A percentile compares a stretch with the other conserved stretches of the same genome.
These are phyloP conservation scores for Raffaelea arxii DNA, from an alignment of 2,329 filamentous ascomycete genomes.

Conservation along the genomic window DNA sequence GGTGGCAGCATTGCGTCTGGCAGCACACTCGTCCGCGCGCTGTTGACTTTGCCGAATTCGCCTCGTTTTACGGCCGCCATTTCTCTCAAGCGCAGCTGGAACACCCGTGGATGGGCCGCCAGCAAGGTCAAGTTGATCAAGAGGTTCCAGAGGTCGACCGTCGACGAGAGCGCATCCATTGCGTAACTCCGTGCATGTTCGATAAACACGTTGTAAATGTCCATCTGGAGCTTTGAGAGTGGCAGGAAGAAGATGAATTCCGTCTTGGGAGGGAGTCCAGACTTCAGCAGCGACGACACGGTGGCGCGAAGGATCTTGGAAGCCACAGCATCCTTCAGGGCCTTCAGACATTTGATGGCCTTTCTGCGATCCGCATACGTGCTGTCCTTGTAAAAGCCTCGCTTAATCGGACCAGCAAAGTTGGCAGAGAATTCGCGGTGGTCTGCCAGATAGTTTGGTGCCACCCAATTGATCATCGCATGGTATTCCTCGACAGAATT, in stretches of 20 bases:
- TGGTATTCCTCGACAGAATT: slow-evolving; percentile 82
- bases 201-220: slow-evolving; percentile 48
- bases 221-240: slow-evolving; percentile 54
- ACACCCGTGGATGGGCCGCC: slow-evolving; percentile 42
- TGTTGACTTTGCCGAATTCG: background rate
- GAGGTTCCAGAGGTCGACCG: slow-evolving; percentile 20
- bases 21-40: slow-evolving; percentile 10
- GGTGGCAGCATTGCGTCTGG: slow-evolving; percentile 19
- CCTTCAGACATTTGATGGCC: slow-evolving; percentile 56
- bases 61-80: slow-evolving; percentile 9
- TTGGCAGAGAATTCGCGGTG: slow-evolving; percentile 55
- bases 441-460: slow-evolving; percentile 66
- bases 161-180: slow-evolving; percentile 3
- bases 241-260: slow-evolving; percentile 75
- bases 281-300: slow-evolving; percentile 53
- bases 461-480: slow-evolving; percentile 80
- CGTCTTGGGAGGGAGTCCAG: slow-evolving; percentile 61
- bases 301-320: slow-evolving; percentile 73
- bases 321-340: slow-evolving; percentile 60
- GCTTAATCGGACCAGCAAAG: slow-evolving; percentile 65
- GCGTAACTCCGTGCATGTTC: slow-evolving; percentile 6
- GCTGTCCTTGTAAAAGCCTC: slow-evolving; percentile 62
- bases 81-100: slow-evolving; percentile 25
- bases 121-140: slow-evolving; percentile 38
- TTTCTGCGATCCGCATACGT: slow-evolving; percentile 40